Evolutionary conservation across 176 grass and related monocot species (phyloP), one percentile per base, ranked within the genome.

Genomic region (Eremochloa ophiuroides): DNA sequence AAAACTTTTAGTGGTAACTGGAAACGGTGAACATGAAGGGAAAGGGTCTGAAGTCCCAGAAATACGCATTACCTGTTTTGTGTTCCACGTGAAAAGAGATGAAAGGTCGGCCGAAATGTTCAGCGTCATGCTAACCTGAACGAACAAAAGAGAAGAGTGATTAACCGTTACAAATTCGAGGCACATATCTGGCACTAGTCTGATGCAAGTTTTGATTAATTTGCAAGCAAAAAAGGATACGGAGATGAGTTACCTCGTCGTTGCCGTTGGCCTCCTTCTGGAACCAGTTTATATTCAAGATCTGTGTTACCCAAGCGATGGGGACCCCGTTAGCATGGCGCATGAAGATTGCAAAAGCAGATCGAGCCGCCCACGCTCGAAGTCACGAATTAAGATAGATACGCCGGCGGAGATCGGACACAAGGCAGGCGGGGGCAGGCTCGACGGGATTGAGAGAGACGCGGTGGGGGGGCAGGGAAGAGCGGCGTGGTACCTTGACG

Each of bases 201-300:
- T 37, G 8, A 34, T 40, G 28, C 20, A 66, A 2, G 5, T 29
- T 73, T 41, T 29, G n/a, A 39, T 30, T 1, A 67, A 60, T 23
- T 70, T 9, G 35, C 17, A 28, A 62, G 18, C 4, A 50, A 5
- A 47, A 29, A 56, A n/a, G 61, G 61, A 6, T 1, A 34, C 1
- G 30, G 73, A 74, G 22, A 73, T 86, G 62, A 46, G 69, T 29
- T 71, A 99, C 96, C 96, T 99, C 96, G 66, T 99, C 93, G 79
- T 99, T 93, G 62, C 89, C 91, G 73, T 93, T 95, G 38, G 93
- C 86, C 89, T 99, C 93, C 70, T 95, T 99, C 83, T 95, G 96
- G 81, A 99, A 99, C 96, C 96, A 99, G 79, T 99, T 99, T 39
- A 93, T 91, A 87, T 99, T 95, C 47, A 95, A 48, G 84, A 99